Conservation (phyloP, 257 asterid species). For the Hygrophila difformis region DNA sequence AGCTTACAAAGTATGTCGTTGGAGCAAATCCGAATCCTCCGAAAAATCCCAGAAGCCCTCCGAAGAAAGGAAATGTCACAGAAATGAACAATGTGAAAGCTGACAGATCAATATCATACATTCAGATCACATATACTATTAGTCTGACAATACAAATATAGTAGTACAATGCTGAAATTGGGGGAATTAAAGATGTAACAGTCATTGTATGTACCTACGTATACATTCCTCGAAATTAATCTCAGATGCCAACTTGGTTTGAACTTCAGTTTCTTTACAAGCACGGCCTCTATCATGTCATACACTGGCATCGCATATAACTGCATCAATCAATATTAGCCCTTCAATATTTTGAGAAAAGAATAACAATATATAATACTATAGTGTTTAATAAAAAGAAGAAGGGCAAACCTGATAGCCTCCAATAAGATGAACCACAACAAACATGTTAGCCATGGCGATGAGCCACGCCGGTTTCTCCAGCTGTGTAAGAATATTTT, state of each 20-base stretch:
- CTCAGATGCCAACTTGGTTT: constrained; percentile 25
- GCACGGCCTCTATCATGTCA: constrained; percentile 39
- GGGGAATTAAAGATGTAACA: no score
- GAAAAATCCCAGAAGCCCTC: constrained; percentile 21
- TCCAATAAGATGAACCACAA: constrained; percentile 31
- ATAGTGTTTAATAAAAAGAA: no score
- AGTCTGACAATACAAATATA: no score
- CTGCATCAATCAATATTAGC: constrained; percentile 12
- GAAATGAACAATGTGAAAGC: constrained; percentile 23
- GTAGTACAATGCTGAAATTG: background rate
- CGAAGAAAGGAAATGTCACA: constrained; percentile 21
- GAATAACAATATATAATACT: no score
- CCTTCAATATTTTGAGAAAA: background rate
- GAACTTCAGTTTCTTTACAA: constrained; percentile 28
- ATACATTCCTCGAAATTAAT: constrained; percentile 23
- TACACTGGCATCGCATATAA: constrained; percentile 42
- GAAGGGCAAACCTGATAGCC: constrained; percentile 31
- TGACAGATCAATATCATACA: background rate
- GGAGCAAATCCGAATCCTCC: constrained; percentile 31
- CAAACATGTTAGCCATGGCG: constrained; percentile 34
- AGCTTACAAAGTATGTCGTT: constrained; percentile 24
- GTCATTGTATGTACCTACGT: constrained; percentile 27
- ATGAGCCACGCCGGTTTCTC: constrained; percentile 29
- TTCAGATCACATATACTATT: background rate
- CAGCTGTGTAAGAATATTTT: constrained; percentile 18